Percentiles rank a stretch among this genome's conserved stretches.
phyloP scores from a whole-genome alignment of 345 rosid genomes.

The Limnanthes douglasii region DNA sequence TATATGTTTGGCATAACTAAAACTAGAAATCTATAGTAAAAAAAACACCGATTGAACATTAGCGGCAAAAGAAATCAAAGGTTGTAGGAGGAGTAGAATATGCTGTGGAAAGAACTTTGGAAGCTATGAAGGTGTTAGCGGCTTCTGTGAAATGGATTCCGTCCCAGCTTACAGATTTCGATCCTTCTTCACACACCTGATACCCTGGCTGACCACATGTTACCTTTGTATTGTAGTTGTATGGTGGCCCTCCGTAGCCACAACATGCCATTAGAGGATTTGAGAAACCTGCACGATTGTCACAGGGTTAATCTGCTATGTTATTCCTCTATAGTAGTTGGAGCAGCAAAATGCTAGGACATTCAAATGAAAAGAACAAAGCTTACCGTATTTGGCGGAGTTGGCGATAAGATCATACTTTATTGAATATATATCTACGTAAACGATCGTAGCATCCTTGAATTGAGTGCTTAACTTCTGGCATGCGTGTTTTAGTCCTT shows the following conservation, averaged over 20 bases:
- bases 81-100: constrained; percentile 37
- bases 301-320: too few species aligned
- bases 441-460: constrained; percentile 35
- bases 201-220: constrained; percentile 50
- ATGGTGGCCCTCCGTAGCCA: constrained; percentile 80
- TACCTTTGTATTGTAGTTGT: constrained; percentile 43
- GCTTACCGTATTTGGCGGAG: constrained; percentile 36
- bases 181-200: constrained; percentile 29
- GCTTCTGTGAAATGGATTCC: constrained; percentile 75
- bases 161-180: constrained; percentile 50
- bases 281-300: constrained; percentile 41
- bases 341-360: not conserved
- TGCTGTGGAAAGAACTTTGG: constrained; percentile 37
- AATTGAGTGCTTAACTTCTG: constrained; percentile 29
- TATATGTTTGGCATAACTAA: too few species aligned
- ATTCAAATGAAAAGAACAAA: not conserved
- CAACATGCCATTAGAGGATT: constrained; percentile 78
- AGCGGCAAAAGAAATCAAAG: constrained; percentile 46
- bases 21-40: too few species aligned
- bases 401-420: constrained; percentile 63
- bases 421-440: constrained; percentile 59
- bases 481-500: constrained; percentile 31
- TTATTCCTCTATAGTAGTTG: too few species aligned
- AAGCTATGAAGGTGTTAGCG: constrained; percentile 46
- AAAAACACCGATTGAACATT: too few species aligned